Conservation (phyloP, 164 flowering plant genomes). For the Tetracentron sinense region DNA sequence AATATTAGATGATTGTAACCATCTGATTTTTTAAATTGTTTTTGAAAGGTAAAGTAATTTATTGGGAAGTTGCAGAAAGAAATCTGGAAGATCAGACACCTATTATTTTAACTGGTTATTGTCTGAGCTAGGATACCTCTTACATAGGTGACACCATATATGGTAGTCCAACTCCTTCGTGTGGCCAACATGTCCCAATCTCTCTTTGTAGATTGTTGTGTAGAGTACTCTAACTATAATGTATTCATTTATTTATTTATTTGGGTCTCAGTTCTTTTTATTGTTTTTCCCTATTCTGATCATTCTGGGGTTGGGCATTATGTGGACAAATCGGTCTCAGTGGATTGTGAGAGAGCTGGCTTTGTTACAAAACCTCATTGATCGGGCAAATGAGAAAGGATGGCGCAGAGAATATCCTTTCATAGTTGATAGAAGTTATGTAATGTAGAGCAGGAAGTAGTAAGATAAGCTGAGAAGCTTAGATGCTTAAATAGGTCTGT, state of each 20-base stretch:
- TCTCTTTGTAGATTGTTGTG: too few relatives aligned
- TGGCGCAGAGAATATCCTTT: constrained; percentile 96
- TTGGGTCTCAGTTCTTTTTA: not conserved
- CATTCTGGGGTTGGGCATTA: not conserved
- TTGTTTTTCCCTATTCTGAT: constrained; percentile 4
- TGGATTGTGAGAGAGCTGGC: constrained; percentile 56
- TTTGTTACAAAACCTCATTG: constrained; percentile 42
- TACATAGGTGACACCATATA: too few relatives aligned
- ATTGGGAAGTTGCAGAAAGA: too few relatives aligned
- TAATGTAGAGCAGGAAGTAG: not conserved
- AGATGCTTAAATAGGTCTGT: not conserved
- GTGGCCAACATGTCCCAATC: too few relatives aligned
- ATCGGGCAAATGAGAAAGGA: constrained; percentile 86
- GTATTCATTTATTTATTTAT: not conserved
- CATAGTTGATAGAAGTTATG: not conserved
- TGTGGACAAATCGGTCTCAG: constrained; percentile 30
- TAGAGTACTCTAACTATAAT: too few relatives aligned
- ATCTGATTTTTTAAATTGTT: too few relatives aligned
- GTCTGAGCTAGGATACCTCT: too few relatives aligned
- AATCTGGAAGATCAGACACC: too few relatives aligned
- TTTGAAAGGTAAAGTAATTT: too few relatives aligned
- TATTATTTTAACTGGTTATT: too few relatives aligned
- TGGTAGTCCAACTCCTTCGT: too few relatives aligned
- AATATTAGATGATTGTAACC: not conserved
- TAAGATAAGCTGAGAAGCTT: not conserved